phyloP scores from a whole-genome alignment of 2,329 filamentous ascomycete species.

The Ciborinia camelliae region DNA sequence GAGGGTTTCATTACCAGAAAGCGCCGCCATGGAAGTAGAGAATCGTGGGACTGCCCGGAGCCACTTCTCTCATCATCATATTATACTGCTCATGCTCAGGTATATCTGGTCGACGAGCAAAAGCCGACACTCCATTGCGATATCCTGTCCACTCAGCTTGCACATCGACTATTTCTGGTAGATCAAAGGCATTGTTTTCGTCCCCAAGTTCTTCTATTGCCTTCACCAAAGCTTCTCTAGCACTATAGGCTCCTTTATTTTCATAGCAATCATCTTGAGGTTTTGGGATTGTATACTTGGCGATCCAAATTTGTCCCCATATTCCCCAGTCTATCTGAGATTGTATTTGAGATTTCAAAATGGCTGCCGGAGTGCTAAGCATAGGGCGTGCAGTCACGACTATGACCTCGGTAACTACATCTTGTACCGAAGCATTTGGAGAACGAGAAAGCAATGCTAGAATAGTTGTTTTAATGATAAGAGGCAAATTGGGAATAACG shows the following conservation, averaged over 20 bases:
- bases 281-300: conserved; percentile 60
- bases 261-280: conserved; percentile 47
- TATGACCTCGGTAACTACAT: conserved; percentile 70
- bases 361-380: conserved; percentile 42
- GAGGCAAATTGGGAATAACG: conserved; percentile 53
- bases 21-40: conserved; percentile 77
- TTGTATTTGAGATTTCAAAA: conserved; percentile 62
- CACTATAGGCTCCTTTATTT: conserved; percentile 35
- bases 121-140: conserved; percentile 50
- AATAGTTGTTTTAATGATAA: conserved; percentile 59
- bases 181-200: conserved; percentile 36
- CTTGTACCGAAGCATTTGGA: conserved; percentile 69
- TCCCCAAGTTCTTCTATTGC: conserved; percentile 55
- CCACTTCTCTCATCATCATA: conserved; percentile 64
- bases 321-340: conserved; percentile 62
- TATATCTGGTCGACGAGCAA: conserved; percentile 52
- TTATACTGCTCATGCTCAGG: conserved; percentile 63
- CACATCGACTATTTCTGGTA: conserved; percentile 54
- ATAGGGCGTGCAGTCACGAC: conserved; percentile 70
- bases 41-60: conserved; percentile 55
- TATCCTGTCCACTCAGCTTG: conserved; percentile 77
- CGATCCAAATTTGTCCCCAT: conserved; percentile 80
- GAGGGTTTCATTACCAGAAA: conserved; percentile 35
- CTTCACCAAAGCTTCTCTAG: conserved; percentile 55
- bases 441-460: conserved; percentile 66